Base-by-base conservation (phyloP, 345 rosid species). In the Gossypium mustelinum region DNA sequence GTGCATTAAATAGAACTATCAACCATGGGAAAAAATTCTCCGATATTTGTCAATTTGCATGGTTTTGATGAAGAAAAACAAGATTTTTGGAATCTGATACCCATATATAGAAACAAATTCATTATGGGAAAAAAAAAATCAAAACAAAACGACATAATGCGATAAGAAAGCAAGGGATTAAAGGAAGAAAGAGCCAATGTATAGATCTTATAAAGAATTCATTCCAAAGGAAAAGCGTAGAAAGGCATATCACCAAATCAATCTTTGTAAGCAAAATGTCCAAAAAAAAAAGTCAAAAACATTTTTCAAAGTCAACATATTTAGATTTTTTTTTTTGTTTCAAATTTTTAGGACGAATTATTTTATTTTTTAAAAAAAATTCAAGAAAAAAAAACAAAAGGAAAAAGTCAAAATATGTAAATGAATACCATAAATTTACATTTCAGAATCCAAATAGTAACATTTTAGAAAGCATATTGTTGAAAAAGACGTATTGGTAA, bases 21-120 rank as follows among this genome's bases (percentile, higher is more conserved):
- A 34, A 9, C 20, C 20, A 61, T 61, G 61, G 44, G 10, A 16
- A 61, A 47, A 11, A 18, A 7, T 18, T 34, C 12, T 16, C 48
- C 45, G 7, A 34, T 34, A 11, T 34, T 63, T 62, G 67, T 62
- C 67, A 22, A 16, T 62, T 62, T 62, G 67, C 67, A 62, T 62
- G 47, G 20, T 58, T 58, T 56, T 22, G 11, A 24, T 25, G 63
- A 22, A 58, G 6, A 58, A 58, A 58, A 58, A 24, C n/a, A 45
- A 24, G 14, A 3, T 52, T 25, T 16, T n/a, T 24, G 39, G 79
- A 79, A 77, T 77, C 77, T 24, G 79, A 77, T 79, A 55, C 85
- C 29, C 62, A 60, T 34, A 47, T 12, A 11, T 47, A 47, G 13
- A 20, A 43, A 65, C 16, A 61, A 50, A 16, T 14, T 60, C 76